A percentile compares a stretch with the other conserved stretches of the same genome.
Conservation (phyloP, 805 yeast genomes). For the Cyberlindnera samutprakarnensis region DNA sequence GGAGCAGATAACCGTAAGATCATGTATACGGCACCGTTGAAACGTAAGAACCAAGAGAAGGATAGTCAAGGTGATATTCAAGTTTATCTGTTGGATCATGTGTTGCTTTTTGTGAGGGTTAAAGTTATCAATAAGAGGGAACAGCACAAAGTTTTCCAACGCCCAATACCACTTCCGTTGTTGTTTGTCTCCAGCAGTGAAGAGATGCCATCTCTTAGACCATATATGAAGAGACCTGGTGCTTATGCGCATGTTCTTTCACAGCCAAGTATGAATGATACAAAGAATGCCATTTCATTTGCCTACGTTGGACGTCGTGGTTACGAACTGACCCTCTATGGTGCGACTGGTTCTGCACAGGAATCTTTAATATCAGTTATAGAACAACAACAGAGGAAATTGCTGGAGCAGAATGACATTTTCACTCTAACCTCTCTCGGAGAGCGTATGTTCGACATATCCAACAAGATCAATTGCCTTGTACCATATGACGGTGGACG, state of each 20-base stretch:
- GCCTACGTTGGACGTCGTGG: slow-evolving; percentile 43
- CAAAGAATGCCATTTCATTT: slow-evolving; percentile 38
- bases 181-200: slow-evolving; percentile 69
- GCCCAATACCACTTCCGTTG: slow-evolving; percentile 78
- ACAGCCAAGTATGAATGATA: slow-evolving; percentile 18
- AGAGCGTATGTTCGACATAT: slow-evolving; percentile 65
- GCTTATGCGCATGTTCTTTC: slow-evolving; percentile 21
- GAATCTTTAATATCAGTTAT: slow-evolving; percentile 76
- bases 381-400: slow-evolving; percentile 66
- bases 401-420: slow-evolving; percentile 68
- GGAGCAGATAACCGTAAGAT: slow-evolving; percentile 76
- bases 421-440: slow-evolving; percentile 72
- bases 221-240: slow-evolving; percentile 28
- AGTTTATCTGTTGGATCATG: slow-evolving; percentile 82
- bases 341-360: slow-evolving; percentile 47
- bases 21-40: slow-evolving; percentile 67
- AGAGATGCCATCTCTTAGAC: slow-evolving; percentile 60
- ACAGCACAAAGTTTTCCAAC: slow-evolving; percentile 82
- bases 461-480: slow-evolving; percentile 79
- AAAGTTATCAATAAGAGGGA: slow-evolving; percentile 86
- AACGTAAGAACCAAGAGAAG: slow-evolving; percentile 70
- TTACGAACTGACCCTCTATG: slow-evolving; percentile 35
- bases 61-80: slow-evolving; percentile 73
- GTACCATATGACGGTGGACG: slow-evolving; percentile 94
- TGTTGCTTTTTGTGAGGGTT: slow-evolving; percentile 74